phyloP scores from a whole-genome alignment of 2,329 filamentous ascomycete genomes.

The Clonostachys rhizophaga region DNA sequence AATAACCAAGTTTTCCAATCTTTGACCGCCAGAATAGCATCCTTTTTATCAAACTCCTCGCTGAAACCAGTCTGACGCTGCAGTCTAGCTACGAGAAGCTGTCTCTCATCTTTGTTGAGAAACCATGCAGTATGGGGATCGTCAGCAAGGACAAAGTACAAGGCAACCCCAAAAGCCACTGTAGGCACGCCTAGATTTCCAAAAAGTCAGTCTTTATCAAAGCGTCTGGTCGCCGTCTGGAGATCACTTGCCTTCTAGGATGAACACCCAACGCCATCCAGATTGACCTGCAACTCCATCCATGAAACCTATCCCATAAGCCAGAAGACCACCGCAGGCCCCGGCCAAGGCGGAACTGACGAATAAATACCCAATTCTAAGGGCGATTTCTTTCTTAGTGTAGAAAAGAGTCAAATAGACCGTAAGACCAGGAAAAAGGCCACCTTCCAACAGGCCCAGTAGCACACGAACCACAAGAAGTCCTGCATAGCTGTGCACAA shows the following conservation, averaged over 20 bases:
- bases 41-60: constrained; percentile 39
- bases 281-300: constrained; percentile 43
- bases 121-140: constrained; percentile 4
- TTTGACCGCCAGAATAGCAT: constrained; percentile 56
- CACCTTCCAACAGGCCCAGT: constrained; percentile 44
- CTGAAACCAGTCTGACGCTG: constrained; percentile 22
- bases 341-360: constrained; percentile 30
- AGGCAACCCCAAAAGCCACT: constrained; percentile 14
- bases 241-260: constrained; percentile 50
- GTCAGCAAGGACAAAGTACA: constrained; percentile 10
- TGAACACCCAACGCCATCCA: constrained; percentile 38
- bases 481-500: constrained; percentile 40
- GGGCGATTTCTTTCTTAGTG: constrained; percentile 45
- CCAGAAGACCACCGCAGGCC: constrained; percentile 15
- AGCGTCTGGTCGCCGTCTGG: constrained; percentile 26
- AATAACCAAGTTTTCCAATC: constrained; percentile 63
- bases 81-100: constrained; percentile 11
- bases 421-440: constrained; percentile 17
- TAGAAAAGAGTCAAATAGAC: constrained; percentile 19
- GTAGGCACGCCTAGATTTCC: constrained; percentile 31
- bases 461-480: constrained; percentile 41
- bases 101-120: constrained; percentile 16
- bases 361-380: constrained; percentile 29
- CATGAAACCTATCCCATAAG: constrained; percentile 36
- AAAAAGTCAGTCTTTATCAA: too few species aligned